phyloP scores from a whole-genome alignment of 192 early-diverging fungal genomes.

The Coemansia sp. region DNA sequence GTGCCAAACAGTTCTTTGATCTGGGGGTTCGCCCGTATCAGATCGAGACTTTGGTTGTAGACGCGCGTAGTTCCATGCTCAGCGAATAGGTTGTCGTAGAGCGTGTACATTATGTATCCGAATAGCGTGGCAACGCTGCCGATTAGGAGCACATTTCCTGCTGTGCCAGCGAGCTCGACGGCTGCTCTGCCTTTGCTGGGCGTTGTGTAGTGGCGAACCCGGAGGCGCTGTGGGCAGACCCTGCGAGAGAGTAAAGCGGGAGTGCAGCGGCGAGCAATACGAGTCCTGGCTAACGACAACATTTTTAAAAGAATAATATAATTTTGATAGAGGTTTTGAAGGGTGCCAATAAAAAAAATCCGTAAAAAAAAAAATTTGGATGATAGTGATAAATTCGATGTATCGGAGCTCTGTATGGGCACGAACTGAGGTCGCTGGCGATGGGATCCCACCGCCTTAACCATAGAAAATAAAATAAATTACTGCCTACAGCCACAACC shows the following conservation, averaged over 20 bases:
- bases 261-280: not conserved
- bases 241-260: not conserved
- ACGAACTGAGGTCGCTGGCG: too few species aligned
- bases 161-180: slow-evolving; percentile 20
- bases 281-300: not conserved
- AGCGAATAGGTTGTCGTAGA: slow-evolving; percentile 51
- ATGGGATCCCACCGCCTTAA: too few species aligned
- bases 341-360: not conserved
- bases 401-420: too few species aligned
- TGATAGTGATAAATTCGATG: too few species aligned
- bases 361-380: too few species aligned
- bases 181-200: not conserved
- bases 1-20: slow-evolving; percentile 33
- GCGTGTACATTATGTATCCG: slow-evolving; percentile 46
- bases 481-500: too few species aligned
- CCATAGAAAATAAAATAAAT: too few species aligned
- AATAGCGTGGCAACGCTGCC: slow-evolving; percentile 46
- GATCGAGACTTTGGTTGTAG: slow-evolving; percentile 53
- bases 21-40: slow-evolving; percentile 42
- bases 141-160: slow-evolving; percentile 34
- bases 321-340: not conserved
- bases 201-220: not conserved
- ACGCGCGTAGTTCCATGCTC: slow-evolving; percentile 43
- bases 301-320: not conserved
- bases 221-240: not conserved